Evolutionary conservation across 1,139 yeast species (phyloP).

Genomic region (Suhomyces atakaporum): DNA sequence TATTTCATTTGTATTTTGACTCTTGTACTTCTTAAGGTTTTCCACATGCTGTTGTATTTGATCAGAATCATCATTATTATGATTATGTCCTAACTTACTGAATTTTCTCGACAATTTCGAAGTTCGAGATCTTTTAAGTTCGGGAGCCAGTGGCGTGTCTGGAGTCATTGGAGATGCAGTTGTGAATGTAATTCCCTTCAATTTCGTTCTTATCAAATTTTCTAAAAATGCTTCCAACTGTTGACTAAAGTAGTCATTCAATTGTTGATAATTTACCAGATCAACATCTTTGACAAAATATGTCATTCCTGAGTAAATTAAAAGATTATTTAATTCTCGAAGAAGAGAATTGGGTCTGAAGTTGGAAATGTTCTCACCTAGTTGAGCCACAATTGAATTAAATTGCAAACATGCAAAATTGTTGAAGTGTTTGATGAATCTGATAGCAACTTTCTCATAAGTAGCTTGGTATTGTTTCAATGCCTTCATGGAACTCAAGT

Average conservation of each 20-base stretch:
- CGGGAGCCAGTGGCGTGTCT: conserved; percentile 15
- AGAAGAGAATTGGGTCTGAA: conserved; percentile 28
- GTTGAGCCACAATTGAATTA: conserved; percentile 32
- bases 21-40: conserved; percentile 15
- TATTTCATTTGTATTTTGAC: conserved; percentile 26
- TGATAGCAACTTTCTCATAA: conserved; percentile 58
- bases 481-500: conserved; percentile 71
- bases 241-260: conserved; percentile 32
- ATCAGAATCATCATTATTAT: conserved; percentile 6
- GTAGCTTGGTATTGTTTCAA: conserved; percentile 64
- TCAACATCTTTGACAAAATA: conserved; percentile 62
- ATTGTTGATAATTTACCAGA: conserved; percentile 19
- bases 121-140: conserved; percentile 34
- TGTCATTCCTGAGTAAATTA: conserved; percentile 62
- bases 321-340: conserved; percentile 43
- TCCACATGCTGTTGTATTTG: conserved; percentile 17
- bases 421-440: conserved; percentile 54
- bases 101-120: conserved; percentile 34
- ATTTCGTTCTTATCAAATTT: conserved; percentile 24
- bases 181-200: conserved; percentile 25
- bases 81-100: conserved; percentile 15
- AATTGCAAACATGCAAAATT: conserved; percentile 49
- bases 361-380: conserved; percentile 25
- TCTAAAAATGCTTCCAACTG: conserved; percentile 33
- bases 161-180: conserved; percentile 4